phyloP scores from a whole-genome alignment of 768 basidiomycete species.

The Rhizopogon sp. region DNA sequence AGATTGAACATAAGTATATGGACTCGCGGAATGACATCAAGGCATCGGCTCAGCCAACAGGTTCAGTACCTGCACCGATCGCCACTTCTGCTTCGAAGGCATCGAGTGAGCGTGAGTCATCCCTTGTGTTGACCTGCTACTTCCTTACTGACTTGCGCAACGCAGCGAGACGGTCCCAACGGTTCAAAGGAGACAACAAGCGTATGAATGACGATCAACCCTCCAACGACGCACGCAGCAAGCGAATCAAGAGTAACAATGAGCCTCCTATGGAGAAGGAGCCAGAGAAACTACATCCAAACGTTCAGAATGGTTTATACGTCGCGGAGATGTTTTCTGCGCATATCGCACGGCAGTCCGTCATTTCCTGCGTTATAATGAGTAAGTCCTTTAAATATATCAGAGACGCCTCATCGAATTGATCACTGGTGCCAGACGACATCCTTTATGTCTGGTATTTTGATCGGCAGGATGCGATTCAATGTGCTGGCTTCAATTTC shows the following conservation, averaged over 20 bases:
- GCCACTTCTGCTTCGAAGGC: background rate
- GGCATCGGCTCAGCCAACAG: background rate
- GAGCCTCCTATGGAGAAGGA: too few relatives aligned
- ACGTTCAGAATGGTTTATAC: too few relatives aligned
- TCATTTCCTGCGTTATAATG: too few relatives aligned
- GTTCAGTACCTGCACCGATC: background rate
- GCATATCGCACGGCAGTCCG: too few relatives aligned
- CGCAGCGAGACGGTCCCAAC: background rate
- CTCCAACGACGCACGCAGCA: background rate
- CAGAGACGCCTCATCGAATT: too few relatives aligned
- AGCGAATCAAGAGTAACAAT: background rate
- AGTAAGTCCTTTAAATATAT: too few relatives aligned
- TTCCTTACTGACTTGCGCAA: background rate
- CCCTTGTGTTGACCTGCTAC: background rate
- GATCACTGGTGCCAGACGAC: background rate
- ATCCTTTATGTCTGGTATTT: constrained; percentile 1
- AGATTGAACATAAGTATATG: background rate
- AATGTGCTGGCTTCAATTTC: constrained; percentile 9
- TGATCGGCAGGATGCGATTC: constrained; percentile 1
- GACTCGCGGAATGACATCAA: background rate
- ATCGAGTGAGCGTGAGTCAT: background rate
- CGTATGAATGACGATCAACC: background rate
- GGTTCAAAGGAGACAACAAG: background rate
- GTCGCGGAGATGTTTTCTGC: too few relatives aligned
- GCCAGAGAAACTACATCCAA: too few relatives aligned